Evolutionary conservation across 257 asterid genomes (phyloP).

Genomic region (Ligustrum vulgare): DNA sequence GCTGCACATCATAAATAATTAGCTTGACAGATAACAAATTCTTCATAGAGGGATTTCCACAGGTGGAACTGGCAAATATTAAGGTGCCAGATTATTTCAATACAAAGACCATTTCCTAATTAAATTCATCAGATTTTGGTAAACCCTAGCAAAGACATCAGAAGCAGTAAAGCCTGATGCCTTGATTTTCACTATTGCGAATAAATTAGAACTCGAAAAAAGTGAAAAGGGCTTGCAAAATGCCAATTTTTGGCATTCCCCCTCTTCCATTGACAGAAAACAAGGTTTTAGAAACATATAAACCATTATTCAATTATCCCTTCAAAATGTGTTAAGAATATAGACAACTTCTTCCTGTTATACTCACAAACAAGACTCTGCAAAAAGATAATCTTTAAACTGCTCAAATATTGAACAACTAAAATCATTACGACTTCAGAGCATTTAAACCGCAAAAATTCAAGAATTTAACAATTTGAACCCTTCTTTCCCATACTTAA

Average conservation of each 20-base stretch:
- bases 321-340: neutral
- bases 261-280: neutral
- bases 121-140: neutral
- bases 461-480: neutral
- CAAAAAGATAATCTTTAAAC: neutral
- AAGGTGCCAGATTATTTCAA: neutral
- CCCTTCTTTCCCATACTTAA: neutral
- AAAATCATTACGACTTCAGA: neutral
- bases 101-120: neutral
- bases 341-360: neutral
- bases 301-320: neutral
- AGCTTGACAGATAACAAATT: neutral
- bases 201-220: too few relatives aligned
- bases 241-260: neutral
- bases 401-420: neutral
- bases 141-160: neutral
- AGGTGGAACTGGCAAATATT: neutral
- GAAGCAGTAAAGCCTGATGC: neutral
- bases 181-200: neutral
- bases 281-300: neutral
- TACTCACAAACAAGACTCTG: neutral
- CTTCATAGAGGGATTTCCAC: neutral
- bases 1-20: neutral
- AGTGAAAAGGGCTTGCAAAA: neutral
- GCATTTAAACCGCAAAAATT: neutral